phyloP scores from a whole-genome alignment of 2,329 filamentous ascomycete genomes.

The Alternaria metachromatica region DNA sequence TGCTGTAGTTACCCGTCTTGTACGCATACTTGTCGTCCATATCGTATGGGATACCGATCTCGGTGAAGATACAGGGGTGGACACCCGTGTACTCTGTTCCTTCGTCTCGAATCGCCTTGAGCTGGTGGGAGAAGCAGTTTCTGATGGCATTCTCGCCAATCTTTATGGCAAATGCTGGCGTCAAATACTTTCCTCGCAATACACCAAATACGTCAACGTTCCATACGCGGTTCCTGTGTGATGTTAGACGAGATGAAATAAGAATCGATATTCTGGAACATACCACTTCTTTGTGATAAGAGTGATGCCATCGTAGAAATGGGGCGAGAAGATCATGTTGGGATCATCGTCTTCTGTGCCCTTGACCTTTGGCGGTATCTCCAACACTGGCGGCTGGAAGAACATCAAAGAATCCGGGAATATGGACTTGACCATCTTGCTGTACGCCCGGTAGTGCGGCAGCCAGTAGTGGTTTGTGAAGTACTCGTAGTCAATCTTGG shows the following conservation, averaged over 20 bases:
- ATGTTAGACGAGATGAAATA: slow-evolving; percentile 14
- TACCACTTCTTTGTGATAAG: slow-evolving; percentile 96
- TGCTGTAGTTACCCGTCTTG: slow-evolving; percentile 92
- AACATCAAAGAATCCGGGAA: slow-evolving; percentile 86
- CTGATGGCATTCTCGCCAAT: slow-evolving; percentile 92
- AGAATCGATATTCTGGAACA: background rate
- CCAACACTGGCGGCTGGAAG: slow-evolving; percentile 89
- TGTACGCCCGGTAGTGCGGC: slow-evolving; percentile 80
- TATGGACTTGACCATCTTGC: slow-evolving; percentile 73
- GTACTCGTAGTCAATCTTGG: slow-evolving; percentile 76
- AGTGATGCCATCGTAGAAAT: slow-evolving; percentile 97
- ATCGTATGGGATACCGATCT: slow-evolving; percentile 97
- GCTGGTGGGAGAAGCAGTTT: slow-evolving; percentile 89
- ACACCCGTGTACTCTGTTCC: slow-evolving; percentile 87
- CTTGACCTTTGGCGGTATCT: slow-evolving; percentile 87
- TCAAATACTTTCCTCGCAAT: slow-evolving; percentile 84
- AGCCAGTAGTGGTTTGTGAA: slow-evolving; percentile 95
- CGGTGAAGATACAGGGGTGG: slow-evolving; percentile 87
- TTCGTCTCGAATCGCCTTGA: slow-evolving; percentile 82
- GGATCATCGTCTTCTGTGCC: slow-evolving; percentile 87
- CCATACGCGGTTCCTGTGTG: slow-evolving; percentile 79
- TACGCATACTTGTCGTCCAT: slow-evolving; percentile 98
- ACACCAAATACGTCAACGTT: slow-evolving; percentile 96
- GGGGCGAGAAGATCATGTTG: slow-evolving; percentile 89
- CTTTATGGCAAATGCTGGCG: slow-evolving; percentile 89